Conservation (phyloP, 345 rosid species). For the Aquilaria sinensis region DNA sequence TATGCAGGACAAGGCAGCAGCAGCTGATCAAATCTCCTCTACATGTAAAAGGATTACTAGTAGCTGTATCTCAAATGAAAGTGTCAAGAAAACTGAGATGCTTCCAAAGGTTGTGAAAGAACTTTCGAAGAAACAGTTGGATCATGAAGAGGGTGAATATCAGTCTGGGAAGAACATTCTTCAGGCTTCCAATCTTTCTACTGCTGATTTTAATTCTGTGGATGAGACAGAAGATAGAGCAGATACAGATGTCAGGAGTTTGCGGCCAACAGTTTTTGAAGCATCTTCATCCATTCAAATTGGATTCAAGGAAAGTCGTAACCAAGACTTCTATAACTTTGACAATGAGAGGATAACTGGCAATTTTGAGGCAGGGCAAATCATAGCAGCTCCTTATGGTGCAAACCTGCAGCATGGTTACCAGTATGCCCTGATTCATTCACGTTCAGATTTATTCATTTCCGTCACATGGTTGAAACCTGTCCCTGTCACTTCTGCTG, state of each 20-base stretch:
- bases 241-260: not conserved
- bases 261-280: constrained; percentile 6
- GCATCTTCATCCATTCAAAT: not conserved
- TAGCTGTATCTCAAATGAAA: not conserved
- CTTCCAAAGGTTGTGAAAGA: not conserved
- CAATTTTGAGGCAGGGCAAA: constrained; percentile 14
- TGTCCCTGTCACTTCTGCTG: constrained; percentile 15
- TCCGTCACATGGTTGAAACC: constrained; percentile 23
- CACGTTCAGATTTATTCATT: constrained; percentile 5
- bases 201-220: constrained; percentile 7
- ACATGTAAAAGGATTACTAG: not conserved
- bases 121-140: not conserved
- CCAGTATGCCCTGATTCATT: constrained; percentile 17
- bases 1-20: not conserved
- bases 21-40: not conserved
- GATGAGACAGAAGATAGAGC: not conserved
- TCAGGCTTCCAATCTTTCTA: not conserved
- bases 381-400: constrained; percentile 9
- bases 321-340: constrained; percentile 15
- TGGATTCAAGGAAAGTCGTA: constrained; percentile 2
- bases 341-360: constrained; percentile 11
- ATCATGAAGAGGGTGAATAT: not conserved
- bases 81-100: not conserved
- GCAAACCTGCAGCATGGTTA: constrained; percentile 9
- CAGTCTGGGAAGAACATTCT: not conserved